Base-by-base conservation (phyloP, 495 filamentous ascomycete species). In the Collariella sp. region DNA sequence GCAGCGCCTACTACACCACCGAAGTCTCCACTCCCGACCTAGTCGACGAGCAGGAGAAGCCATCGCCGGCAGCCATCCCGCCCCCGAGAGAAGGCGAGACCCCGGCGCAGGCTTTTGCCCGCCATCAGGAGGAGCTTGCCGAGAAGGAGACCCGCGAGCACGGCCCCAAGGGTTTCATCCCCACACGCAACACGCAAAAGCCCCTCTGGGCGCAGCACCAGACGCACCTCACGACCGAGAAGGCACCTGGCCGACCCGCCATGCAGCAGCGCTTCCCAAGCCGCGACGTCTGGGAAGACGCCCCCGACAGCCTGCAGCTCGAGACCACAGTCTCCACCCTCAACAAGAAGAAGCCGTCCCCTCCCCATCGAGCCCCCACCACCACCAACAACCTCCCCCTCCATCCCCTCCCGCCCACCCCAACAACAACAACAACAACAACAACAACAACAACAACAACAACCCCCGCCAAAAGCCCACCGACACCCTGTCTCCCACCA, bases 221-320 rank as follows among this genome's bases (percentile, higher is more conserved):
- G 38, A 62, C 68, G 15, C 72, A 75, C 50, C 60, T 73, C 18
- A 53, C 62, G 1, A 63, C 66, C 50, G 76, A 74, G 44, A 64
- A 67, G 3, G 75, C 80, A 7, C 76, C 83, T 3, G 73, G 76
- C 22, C 64, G 67, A 12, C 67, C 65, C 2, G 11, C 35, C 7
- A 62, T 81, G 61, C 78, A 81, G 51, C 86, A 86, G 33, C 80
- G 90, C 7, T 99, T 99, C 66, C 93, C 93, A 5, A 96, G 91
- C 65, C 82, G 82, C 34, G 93, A 99, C 70, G 86, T 97, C 41
- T 99, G 93, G 93, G 93, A 99, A 72, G 93, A 99, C 65, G 82
- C 81, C 0, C 91, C 93, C 4, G 87, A 93, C 58, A 89, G 85
- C 61, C 79, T 88, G 42, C 77, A 85, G 50, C 78, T 94, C 24